A percentile compares a stretch with the other conserved stretches of the same genome.
Evolutionary conservation across 75 land plant species (phyloP).

Genomic region (Larix kaempferi): DNA sequence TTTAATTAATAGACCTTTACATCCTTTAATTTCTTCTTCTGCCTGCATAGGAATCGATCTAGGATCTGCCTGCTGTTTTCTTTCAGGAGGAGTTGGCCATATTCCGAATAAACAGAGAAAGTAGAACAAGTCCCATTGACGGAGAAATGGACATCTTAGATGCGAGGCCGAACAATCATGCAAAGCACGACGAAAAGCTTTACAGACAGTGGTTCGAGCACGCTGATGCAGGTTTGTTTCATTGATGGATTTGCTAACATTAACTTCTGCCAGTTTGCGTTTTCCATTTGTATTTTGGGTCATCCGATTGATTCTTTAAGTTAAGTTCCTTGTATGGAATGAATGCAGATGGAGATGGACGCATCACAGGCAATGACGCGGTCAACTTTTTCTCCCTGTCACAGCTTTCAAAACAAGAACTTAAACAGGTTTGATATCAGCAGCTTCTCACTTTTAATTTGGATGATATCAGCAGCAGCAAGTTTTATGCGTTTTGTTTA

Average conservation of each 20-base stretch:
- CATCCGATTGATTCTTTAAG: background rate
- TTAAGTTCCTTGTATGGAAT: constrained; percentile 2
- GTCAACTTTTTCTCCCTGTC: constrained; percentile 84
- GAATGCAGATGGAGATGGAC: constrained; percentile 84
- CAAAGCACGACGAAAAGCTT: constrained; percentile 64
- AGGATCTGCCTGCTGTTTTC: no score
- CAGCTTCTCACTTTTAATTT: no score
- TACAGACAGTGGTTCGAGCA: constrained; percentile 73
- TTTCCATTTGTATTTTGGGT: background rate
- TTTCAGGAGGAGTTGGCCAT: no score
- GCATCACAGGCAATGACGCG: constrained; percentile 88
- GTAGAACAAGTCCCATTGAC: no score
- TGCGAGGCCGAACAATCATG: constrained; percentile 3
- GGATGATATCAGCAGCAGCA: no score
- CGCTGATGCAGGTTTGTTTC: constrained; percentile 70
- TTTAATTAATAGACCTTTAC: no score
- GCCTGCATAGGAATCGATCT: no score
- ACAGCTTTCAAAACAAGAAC: constrained; percentile 66
- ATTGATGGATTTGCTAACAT: background rate
- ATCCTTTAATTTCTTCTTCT: no score
- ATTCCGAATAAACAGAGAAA: no score
- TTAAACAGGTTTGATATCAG: constrained; percentile 71
- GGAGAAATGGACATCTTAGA: constrained; percentile 27
- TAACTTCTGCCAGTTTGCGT: background rate
- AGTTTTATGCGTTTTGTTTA: no score